These are phyloP conservation scores for Leptographium flavum DNA, from an alignment of 2,329 filamentous ascomycete species.

Conservation along the genomic window DNA sequence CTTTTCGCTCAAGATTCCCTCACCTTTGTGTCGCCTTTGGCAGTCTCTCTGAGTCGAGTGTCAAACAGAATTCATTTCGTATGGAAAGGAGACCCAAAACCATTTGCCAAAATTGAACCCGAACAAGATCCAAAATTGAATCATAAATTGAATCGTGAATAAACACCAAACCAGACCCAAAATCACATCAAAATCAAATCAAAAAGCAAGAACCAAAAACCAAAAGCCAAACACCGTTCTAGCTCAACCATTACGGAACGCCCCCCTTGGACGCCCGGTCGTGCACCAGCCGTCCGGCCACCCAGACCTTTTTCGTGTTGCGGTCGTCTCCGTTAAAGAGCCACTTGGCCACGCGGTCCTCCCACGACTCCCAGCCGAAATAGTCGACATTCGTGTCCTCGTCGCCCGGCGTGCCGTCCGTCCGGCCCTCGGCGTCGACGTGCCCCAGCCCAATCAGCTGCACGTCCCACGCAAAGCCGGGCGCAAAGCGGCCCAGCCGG, in stretches of 20 bases:
- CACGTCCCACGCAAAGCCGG: constrained; percentile 83
- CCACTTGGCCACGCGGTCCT: constrained; percentile 84
- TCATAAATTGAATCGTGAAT: neutral
- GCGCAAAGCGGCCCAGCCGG: constrained; percentile 65
- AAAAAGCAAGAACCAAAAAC: neutral
- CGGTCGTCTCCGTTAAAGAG: constrained; percentile 85
- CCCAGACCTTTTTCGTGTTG: constrained; percentile 83
- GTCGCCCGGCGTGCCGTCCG: constrained; percentile 10
- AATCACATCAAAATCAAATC: neutral
- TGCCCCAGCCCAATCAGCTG: constrained; percentile 58
- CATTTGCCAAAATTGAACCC: too few relatives aligned
- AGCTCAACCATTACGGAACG: neutral
- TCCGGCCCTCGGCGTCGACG: constrained; percentile 27
- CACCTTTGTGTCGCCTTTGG: too few relatives aligned
- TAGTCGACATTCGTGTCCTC: constrained; percentile 60
- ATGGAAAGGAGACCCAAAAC: too few relatives aligned
- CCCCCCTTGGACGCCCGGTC: constrained; percentile 17
- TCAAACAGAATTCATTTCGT: too few relatives aligned
- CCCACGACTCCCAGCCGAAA: constrained; percentile 86
- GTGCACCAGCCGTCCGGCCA: constrained; percentile 71
- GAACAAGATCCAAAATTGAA: neutral
- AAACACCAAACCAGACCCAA: too few relatives aligned
- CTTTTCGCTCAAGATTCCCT: too few relatives aligned
- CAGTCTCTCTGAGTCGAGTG: too few relatives aligned
- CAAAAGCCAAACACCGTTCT: neutral